Base-by-base conservation (phyloP, 164 flowering plant species). In the Magnolia changhungtana region DNA sequence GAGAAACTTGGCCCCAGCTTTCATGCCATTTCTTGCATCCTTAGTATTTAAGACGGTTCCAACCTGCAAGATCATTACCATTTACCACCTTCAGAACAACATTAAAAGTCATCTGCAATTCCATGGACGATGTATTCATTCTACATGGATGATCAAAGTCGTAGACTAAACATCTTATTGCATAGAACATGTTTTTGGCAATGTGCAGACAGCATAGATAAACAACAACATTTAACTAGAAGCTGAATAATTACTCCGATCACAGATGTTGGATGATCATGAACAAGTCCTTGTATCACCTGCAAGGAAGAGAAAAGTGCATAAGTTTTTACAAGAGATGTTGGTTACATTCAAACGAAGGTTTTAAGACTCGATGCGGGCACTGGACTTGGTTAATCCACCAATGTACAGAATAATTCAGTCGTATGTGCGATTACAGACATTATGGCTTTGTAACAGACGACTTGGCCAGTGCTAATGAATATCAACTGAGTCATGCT, bases 1-100 rank as follows among this genome's bases (percentile, higher is more conserved):
- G 7, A 91, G 89, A 77, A 93, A 93, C 83, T 84, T 90, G 73
- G 92, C 97, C 76, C 97, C 97, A 79, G 85, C 86, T 63, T 80
- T 72, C n/a, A 85, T 80, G 24, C 93, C 91, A 65, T 67, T 82
- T 80, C 80, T 80, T 59, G 96, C 96, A 85, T 90, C 98, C 74
- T 79, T 74, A 27, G 76, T 49, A 74, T 77, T 81, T 73, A 91
- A 83, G 81, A 93, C 88, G 52, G 94, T 93, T 23, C 97, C 97
- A 78, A 87, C 95, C 95, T 93, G 85, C 67, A 86, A 66, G 71
- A 29, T 45, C 55, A 74, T 8, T 8, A 20, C 19, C 37, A 27
- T 27, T 27, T 27, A 27, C 2, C 2, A 27, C 2, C 29, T 27
- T 27, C 29, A 27, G 29, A 27, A 27, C 29, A 27, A 27, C 29